These are phyloP conservation scores for Penicillium palitans DNA, from an alignment of 2,329 filamentous ascomycete genomes.

Conservation along the genomic window DNA sequence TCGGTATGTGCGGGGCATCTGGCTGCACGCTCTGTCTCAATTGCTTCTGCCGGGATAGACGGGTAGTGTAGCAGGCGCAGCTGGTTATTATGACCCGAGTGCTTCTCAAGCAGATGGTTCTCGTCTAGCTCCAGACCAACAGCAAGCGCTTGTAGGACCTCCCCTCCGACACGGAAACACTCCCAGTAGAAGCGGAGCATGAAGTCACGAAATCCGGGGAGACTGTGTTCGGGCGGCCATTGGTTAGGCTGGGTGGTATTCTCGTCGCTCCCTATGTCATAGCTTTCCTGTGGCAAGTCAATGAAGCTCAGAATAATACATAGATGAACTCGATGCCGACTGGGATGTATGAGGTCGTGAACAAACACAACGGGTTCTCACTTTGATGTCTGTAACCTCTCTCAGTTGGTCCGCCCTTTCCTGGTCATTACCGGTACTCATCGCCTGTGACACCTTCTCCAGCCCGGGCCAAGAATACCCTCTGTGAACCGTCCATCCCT, in stretches of 20 bases:
- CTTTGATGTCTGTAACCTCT: conserved; percentile 54
- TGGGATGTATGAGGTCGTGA: conserved; percentile 3
- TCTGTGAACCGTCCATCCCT: conserved; percentile 52
- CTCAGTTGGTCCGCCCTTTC: conserved; percentile 45
- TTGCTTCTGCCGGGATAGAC: conserved; percentile 45
- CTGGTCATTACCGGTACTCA: conserved; percentile 45
- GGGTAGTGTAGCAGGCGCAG: conserved; percentile 63
- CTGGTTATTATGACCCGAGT: conserved; percentile 60
- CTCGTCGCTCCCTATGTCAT: conserved; percentile 52
- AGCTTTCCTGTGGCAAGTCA: conserved; percentile 47
- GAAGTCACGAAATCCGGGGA: conserved; percentile 52
- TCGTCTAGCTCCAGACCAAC: conserved; percentile 51
- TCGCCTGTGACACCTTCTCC: conserved; percentile 55
- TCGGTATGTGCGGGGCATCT: conserved; percentile 57
- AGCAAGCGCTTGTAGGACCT: conserved; percentile 51
- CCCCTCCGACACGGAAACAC: conserved; percentile 45
- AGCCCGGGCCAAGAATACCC: conserved; percentile 59
- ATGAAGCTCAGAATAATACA: background rate
- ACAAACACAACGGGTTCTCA: conserved; percentile 26
- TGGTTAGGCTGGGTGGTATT: conserved; percentile 51
- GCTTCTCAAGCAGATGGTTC: conserved; percentile 49
- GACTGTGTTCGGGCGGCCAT: conserved; percentile 49
- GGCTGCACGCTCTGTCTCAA: conserved; percentile 47
- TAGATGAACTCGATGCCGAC: background rate
- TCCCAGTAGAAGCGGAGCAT: conserved; percentile 54